Base-by-base conservation (phyloP, 306 rosid species). In the Corylus heterophylla region DNA sequence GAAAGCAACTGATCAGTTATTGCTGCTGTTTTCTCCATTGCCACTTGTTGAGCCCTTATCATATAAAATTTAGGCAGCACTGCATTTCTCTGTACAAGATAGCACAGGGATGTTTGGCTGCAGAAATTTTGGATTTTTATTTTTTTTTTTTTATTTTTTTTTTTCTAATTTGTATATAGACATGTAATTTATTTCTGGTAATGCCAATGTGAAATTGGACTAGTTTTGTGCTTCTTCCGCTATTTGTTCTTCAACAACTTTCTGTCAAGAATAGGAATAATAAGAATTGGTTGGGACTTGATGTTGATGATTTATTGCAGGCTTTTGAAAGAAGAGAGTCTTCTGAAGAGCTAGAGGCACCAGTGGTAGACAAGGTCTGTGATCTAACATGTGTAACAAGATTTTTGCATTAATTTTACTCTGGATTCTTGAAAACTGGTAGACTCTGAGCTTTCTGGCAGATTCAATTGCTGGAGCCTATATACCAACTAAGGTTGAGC, bases 321-420 rank as follows among this genome's bases (percentile, higher is more conserved):
- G 90, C 88, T 74, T 63, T 82, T 2, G 98, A 94, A 76, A 88
- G 96, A 84, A 89, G 97, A 83, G 95, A 92, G 47, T 56, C 84
- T 71, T 86, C 85, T 76, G 91, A 82, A 70, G 91, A 83, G 81
- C 83, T 83, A 75, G 87, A 81, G 10, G 75, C 78, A 74, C 90
- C 92, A 0, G 75, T 78, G 79, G 27, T 78, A 22, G 98, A 94
- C 86, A 94, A 87, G 97, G 98, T 94, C 71, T 73, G 74, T 80
- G 54, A 77, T 71, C 76, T 27, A 49, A 69, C 75, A 76, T 77
- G 17, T 73, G 7, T 42, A 29, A 25, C 56, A 5, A 47, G 71
- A 67, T 79, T 59, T 29, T 75, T 78, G 27, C 14, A 16, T 69
- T 37, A 25, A 55, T 51, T 55, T 78, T n/a, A 62, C 12, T 45